Conservation (phyloP, 306 rosid genomes). For the Vigna mungo region DNA sequence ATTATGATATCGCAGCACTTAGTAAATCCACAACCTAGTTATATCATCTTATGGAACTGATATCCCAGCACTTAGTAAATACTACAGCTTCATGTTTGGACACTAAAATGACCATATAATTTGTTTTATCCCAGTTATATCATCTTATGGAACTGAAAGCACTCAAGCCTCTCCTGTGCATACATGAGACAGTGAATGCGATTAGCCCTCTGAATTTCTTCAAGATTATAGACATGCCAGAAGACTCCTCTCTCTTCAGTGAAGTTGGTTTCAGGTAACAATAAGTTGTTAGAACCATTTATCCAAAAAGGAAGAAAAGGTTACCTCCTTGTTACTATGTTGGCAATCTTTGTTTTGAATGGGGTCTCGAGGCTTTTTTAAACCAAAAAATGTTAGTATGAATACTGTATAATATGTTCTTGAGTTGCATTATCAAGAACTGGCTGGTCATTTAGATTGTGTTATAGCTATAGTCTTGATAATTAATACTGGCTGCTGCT, state of each 20-base stretch:
- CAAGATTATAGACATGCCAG: conserved; percentile 67
- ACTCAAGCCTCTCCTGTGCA: conserved; percentile 58
- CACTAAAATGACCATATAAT: conserved; percentile 32
- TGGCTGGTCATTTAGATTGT: conserved; percentile 19
- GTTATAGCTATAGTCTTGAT: not conserved
- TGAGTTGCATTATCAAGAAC: conserved; percentile 10
- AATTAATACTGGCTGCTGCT: conserved; percentile 1
- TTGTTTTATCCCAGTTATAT: conserved; percentile 57
- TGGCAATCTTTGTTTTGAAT: conserved; percentile 1
- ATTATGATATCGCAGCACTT: not conserved
- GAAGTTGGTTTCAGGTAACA: conserved; percentile 77
- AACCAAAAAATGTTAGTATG: not conserved
- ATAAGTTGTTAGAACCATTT: not conserved
- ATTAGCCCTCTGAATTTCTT: conserved; percentile 70
- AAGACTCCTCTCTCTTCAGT: conserved; percentile 60
- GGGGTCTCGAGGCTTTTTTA: conserved; percentile 3
- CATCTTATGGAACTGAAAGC: conserved; percentile 70
- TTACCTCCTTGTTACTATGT: not conserved
- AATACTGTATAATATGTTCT: not conserved
- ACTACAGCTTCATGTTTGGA: conserved; percentile 26
- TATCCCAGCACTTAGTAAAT: not conserved
- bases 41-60: too few relatives aligned
- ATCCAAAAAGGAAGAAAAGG: not conserved
- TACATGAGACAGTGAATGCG: conserved; percentile 54
- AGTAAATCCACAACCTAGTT: conserved; percentile 3